A percentile compares a stretch with the other conserved stretches of the same genome.
Evolutionary conservation across 306 rosid species (phyloP).

Genomic region (Rosa multiflora): DNA sequence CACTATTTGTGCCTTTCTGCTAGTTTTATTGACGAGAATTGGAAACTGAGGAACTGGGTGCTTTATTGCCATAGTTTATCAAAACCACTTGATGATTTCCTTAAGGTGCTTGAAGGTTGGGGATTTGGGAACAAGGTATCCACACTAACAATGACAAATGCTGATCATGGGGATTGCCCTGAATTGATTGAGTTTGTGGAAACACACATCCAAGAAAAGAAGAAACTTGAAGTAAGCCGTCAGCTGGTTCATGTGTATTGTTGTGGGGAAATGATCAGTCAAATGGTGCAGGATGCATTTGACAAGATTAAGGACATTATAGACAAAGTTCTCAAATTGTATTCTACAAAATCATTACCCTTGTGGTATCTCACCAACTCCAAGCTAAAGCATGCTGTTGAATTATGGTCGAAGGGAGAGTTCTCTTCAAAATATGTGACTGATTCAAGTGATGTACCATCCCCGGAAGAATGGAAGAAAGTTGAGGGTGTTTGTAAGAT

Average conservation of each 20-base stretch:
- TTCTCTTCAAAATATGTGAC: slow-evolving; percentile 9
- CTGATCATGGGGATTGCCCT: background rate
- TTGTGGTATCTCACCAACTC: slow-evolving; percentile 11
- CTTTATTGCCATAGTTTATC: background rate
- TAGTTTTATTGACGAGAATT: slow-evolving; percentile 15
- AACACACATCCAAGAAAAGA: background rate
- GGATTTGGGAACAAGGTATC: slow-evolving; percentile 17
- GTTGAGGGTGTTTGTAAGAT: slow-evolving; percentile 10
- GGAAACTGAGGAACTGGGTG: slow-evolving; percentile 18
- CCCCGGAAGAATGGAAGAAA: slow-evolving; percentile 14
- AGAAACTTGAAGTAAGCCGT: background rate
- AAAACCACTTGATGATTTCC: background rate
- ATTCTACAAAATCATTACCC: background rate
- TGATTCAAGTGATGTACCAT: background rate
- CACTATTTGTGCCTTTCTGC: slow-evolving; percentile 10
- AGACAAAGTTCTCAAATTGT: slow-evolving; percentile 9
- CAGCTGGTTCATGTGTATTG: slow-evolving; percentile 1
- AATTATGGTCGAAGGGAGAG: slow-evolving; percentile 9
- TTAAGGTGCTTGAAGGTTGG: background rate
- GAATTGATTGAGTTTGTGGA: background rate
- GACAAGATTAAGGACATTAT: background rate
- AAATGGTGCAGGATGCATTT: slow-evolving; percentile 12
- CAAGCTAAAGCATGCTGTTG: background rate
- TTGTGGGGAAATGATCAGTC: slow-evolving; percentile 10
- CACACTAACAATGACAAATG: slow-evolving; percentile 2